Evolutionary conservation across 768 basidiomycete genomes (phyloP), one percentile per base, ranked within the genome.

Genomic region (Tricholoma hemisulphureum): DNA sequence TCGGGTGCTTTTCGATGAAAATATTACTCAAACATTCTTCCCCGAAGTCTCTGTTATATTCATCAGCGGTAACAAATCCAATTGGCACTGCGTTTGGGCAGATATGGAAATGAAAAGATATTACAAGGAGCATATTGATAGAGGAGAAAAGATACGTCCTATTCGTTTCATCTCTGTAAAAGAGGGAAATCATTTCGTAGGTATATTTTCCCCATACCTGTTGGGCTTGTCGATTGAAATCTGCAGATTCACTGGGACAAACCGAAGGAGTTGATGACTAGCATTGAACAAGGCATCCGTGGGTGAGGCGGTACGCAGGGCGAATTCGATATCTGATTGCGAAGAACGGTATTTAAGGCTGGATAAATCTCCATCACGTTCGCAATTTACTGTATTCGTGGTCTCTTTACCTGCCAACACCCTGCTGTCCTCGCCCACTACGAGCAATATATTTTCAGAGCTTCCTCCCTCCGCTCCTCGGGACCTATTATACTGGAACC

Each of bases 141-240:
- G 59, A 2, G 69, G 68, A 0, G 57, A 65, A 31, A 61, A 65
- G 37, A 26, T 63, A 26, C 62, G 73, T 16, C 51, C 63, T 3
- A 58, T 68, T n/a, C 32, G 58, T 8, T 72, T 73, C 51, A 14
- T 68, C 10, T 45, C 60, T 1, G 55, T 73, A 18, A 58, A 67
- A 18, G 61, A 62, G 6, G 69, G 62, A 4, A 75, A 77, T 59
- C 75, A 77, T 55, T 73, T 76, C 53, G 75, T 77, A 53, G 57
- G 75, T 64, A 18, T 6, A 7, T 28, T 35, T 48, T 13, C 14
- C 49, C 2, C 2, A 9, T 13, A 3, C n/a, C 20, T 51, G n/a
- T 18, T n/a, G 4, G 16, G 37, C 37, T 3, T n/a, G 16, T 37
- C 37, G n/a, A 39, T 39, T 39, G n/a, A 39, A 39, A 39, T 39